A percentile compares a stretch with the other conserved stretches of the same genome.
Evolutionary conservation across 2,329 filamentous ascomycete species (phyloP).

Genomic region (Daldinia sp.): DNA sequence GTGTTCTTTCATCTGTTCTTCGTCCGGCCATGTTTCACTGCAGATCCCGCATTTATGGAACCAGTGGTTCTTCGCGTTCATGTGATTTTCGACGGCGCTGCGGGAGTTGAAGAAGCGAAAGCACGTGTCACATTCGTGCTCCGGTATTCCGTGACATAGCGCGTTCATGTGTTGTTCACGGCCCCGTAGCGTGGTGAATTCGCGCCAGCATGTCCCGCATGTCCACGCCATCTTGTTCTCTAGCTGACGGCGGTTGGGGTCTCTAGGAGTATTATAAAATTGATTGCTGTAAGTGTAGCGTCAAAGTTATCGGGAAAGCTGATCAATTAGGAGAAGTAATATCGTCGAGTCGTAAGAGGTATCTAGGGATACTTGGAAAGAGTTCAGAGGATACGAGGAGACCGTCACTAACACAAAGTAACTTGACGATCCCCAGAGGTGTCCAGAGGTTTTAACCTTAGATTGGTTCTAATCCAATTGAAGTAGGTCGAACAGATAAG

Average conservation of each 20-base stretch:
- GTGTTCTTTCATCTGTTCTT: conserved; percentile 44
- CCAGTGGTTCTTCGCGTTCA: conserved; percentile 50
- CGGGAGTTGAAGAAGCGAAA: conserved; percentile 28
- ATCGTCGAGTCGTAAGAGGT: neutral
- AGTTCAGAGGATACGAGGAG: neutral
- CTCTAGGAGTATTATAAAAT: neutral
- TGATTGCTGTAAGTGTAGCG: neutral
- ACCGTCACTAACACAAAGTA: neutral
- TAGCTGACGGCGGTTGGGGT: neutral
- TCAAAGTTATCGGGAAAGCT: neutral
- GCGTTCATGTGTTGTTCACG: conserved; percentile 40
- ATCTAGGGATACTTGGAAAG: neutral
- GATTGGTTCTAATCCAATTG: neutral
- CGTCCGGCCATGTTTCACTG: conserved; percentile 34
- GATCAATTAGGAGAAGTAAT: neutral
- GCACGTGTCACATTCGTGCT: conserved; percentile 43
- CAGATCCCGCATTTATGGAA: conserved; percentile 48
- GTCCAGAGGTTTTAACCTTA: too few relatives aligned
- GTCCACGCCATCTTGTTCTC: conserved; percentile 1
- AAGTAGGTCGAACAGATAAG: neutral
- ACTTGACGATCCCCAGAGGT: neutral
- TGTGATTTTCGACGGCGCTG: conserved; percentile 46
- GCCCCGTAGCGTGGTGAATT: conserved; percentile 25
- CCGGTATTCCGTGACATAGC: conserved; percentile 26
- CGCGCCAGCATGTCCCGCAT: conserved; percentile 41